Conservation (phyloP, 2,329 filamentous ascomycete genomes). For the Fusarium aywerte region DNA sequence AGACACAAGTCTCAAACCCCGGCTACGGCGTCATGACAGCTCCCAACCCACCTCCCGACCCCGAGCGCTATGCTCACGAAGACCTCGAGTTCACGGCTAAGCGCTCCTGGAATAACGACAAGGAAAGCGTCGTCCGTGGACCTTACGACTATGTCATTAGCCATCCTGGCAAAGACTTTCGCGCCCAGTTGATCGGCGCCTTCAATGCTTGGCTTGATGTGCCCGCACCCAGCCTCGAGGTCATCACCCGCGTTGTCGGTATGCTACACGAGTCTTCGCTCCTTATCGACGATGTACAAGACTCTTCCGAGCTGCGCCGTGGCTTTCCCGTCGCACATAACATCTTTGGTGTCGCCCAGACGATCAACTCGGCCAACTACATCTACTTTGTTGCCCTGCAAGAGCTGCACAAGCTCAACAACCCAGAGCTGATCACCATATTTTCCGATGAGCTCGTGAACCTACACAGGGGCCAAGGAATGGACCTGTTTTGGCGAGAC, state of each 20-base stretch:
- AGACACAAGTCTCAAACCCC: constrained; percentile 10
- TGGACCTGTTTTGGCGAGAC: constrained; percentile 92
- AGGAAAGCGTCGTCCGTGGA: constrained; percentile 80
- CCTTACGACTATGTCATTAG: constrained; percentile 84
- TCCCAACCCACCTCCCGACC: constrained; percentile 58
- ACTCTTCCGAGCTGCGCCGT: constrained; percentile 78
- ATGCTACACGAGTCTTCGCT: constrained; percentile 89
- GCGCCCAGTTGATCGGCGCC: constrained; percentile 79
- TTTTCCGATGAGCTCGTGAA: constrained; percentile 87
- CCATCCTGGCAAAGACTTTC: constrained; percentile 86
- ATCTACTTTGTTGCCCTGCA: constrained; percentile 84
- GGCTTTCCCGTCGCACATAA: constrained; percentile 84
- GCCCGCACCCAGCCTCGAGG: constrained; percentile 72
- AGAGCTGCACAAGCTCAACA: constrained; percentile 77
- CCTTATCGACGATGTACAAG: constrained; percentile 89
- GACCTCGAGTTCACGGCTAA: constrained; percentile 64
- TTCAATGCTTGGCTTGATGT: constrained; percentile 86
- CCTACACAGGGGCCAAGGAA: constrained; percentile 86
- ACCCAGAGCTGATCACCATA: constrained; percentile 73
- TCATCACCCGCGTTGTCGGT: constrained; percentile 82
- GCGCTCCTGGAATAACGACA: constrained; percentile 74
- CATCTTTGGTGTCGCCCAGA: constrained; percentile 87
- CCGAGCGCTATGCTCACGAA: constrained; percentile 64
- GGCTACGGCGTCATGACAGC: constrained; percentile 49
- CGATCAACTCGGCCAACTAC: constrained; percentile 92